phyloP scores from a whole-genome alignment of 192 early-diverging fungal species.

The Obelidium mucronatum region DNA sequence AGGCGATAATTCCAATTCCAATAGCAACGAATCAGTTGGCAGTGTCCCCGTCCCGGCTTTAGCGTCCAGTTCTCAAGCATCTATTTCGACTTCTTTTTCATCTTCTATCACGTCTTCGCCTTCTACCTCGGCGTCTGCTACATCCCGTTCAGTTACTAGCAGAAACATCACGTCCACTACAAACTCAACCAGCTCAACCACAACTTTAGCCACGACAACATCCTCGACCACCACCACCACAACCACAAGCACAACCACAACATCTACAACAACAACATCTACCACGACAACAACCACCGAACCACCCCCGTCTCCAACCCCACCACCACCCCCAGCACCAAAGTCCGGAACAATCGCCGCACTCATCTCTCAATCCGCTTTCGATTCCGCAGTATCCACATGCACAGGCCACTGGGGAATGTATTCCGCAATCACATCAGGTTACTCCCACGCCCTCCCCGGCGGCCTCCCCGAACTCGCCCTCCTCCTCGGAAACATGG shows the following conservation, averaged over 20 bases:
- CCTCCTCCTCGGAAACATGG: constrained; percentile 5
- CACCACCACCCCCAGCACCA: background rate
- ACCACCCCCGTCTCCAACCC: background rate
- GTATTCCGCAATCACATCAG: background rate
- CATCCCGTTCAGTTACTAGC: background rate
- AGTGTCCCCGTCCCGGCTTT: too few species aligned
- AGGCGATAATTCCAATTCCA: too few species aligned
- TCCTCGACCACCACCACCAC: background rate
- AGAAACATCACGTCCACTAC: background rate
- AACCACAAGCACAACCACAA: background rate
- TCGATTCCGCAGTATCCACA: background rate
- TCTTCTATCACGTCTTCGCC: too few species aligned
- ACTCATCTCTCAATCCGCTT: background rate
- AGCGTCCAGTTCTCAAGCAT: too few species aligned
- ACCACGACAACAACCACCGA: background rate
- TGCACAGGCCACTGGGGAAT: background rate
- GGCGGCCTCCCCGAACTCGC: constrained; percentile 13
- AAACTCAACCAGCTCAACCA: background rate
- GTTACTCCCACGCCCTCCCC: background rate
- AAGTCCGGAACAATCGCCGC: background rate
- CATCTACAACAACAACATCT: background rate
- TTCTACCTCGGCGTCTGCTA: too few species aligned
- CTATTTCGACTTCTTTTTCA: too few species aligned
- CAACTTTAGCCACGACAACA: background rate
- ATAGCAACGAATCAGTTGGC: too few species aligned